Conservation (phyloP, 768 basidiomycete species). For the Boletus sp. region DNA sequence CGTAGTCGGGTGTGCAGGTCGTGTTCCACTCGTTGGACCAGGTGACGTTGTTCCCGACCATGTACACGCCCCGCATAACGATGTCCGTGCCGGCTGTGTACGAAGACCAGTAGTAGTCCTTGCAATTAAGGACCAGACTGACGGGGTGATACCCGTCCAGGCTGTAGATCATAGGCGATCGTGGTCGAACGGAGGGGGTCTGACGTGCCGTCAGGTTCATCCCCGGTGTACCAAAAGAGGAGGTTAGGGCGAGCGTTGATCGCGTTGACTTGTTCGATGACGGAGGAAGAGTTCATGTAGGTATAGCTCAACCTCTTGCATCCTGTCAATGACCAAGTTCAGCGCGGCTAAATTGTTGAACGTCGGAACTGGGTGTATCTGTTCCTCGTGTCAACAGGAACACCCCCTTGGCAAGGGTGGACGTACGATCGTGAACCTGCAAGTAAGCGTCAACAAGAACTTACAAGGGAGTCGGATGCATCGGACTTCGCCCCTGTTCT, state of each 20-base stretch:
- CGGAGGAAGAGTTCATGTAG: conserved; percentile 61
- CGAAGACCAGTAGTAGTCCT: conserved; percentile 59
- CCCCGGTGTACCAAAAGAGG: conserved; percentile 69
- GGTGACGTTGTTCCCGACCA: conserved; percentile 56
- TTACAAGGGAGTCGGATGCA: neutral
- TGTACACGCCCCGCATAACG: conserved; percentile 60
- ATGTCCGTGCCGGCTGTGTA: conserved; percentile 67
- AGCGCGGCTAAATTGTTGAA: conserved; percentile 60
- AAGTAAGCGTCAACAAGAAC: neutral
- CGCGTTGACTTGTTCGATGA: conserved; percentile 63
- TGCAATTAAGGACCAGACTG: conserved; percentile 61
- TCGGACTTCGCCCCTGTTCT: conserved; percentile 25
- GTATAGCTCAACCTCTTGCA: conserved; percentile 65
- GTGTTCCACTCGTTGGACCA: conserved; percentile 62
- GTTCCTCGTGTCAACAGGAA: neutral
- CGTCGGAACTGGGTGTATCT: conserved; percentile 70
- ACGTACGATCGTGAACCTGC: conserved; percentile 33
- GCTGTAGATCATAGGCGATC: conserved; percentile 50
- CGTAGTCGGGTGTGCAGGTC: conserved; percentile 59
- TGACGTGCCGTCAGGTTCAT: conserved; percentile 70
- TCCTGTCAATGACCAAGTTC: conserved; percentile 57
- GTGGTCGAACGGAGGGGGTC: conserved; percentile 59
- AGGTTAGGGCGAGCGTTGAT: conserved; percentile 68
- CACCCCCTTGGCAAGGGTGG: neutral
- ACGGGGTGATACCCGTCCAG: conserved; percentile 68